Percentiles rank a stretch among this genome's conserved stretches.
Conservation (phyloP, 306 rosid genomes). For the Trichosanthes cucumerina region DNA sequence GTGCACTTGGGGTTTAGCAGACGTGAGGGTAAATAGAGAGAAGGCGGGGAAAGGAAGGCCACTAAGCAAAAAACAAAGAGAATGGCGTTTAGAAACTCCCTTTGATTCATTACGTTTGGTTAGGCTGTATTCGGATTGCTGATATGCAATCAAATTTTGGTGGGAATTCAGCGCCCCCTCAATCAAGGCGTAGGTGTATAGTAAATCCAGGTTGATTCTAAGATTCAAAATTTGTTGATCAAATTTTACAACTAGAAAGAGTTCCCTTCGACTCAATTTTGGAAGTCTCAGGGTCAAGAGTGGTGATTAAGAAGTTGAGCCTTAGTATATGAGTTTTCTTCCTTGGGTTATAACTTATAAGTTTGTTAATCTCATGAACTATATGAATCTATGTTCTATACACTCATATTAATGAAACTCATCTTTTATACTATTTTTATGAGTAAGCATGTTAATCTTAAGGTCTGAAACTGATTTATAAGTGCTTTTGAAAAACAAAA, state of each 20-base stretch:
- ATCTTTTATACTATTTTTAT: not conserved
- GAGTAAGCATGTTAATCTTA: not conserved
- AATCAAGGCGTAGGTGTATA: not conserved
- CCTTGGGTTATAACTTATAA: not conserved
- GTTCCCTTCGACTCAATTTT: not conserved
- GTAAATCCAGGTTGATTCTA: not conserved
- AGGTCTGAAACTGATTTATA: not conserved
- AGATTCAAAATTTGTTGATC: not conserved
- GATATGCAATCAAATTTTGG: constrained; percentile 11
- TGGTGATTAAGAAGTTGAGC: not conserved
- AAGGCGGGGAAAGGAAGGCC: constrained; percentile 96
- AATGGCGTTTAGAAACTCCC: constrained; percentile 66
- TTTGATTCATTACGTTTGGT: constrained; percentile 65
- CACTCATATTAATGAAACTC: not conserved
- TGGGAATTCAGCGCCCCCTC: not conserved
- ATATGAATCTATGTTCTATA: not conserved
- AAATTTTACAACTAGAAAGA: not conserved
- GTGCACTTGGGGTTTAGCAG: constrained; percentile 83
- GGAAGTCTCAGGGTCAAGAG: not conserved
- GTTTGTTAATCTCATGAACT: not conserved
- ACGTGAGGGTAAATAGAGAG: constrained; percentile 69
- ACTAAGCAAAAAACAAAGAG: constrained; percentile 75
- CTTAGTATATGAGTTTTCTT: not conserved
- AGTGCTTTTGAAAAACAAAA: not conserved
- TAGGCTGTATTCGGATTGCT: constrained; percentile 57